Base-by-base conservation (phyloP, 306 rosid species). In the Vicia faba region DNA sequence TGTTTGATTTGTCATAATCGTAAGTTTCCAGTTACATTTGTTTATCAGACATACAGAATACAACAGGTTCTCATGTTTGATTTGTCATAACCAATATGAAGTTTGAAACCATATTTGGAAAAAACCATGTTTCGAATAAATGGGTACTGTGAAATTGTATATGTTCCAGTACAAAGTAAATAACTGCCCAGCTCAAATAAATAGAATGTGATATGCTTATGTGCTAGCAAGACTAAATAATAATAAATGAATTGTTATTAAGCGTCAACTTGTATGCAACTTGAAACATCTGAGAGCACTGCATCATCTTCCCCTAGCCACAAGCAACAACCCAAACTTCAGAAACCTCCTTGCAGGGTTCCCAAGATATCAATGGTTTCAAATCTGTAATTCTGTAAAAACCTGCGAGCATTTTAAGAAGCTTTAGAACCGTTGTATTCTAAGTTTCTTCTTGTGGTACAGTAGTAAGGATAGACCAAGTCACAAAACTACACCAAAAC, bases 371-470 rank as follows among this genome's bases (percentile, higher is more conserved):
- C 43, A 20, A 48, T 23, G 69, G 38, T 38, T 56, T 58, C 38
- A 5, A 6, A 68, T n/a, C 68, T 59, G 69, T 8, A 12, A 6
- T 38, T 55, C 73, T 68, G 69, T 38, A 59, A 38, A 71, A 58
- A 15, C 14, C 18, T 0, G n/a, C n/a, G 29, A 13, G 35, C 56
- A 75, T 38, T 66, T 48, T 46, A 15, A 18, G 25, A 56, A 56
- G 59, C 35, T 7, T 57, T 15, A 69, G 73, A 54, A 23, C 8
- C 61, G 8, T 12, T 53, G 19, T 51, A 51, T 11, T 66, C n/a
- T 35, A 33, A 31, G 36, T 14, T 15, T 2, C 45, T 16, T 28
- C 31, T 69, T 10, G 14, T 11, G 29, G 18, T 40, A 11, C 45
- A 56, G 16, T 9, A 55, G 1, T 13, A 68, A 33, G 25, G 16